Conservation (phyloP, 441 rosid species). For the Syzygium syzygioides region DNA sequence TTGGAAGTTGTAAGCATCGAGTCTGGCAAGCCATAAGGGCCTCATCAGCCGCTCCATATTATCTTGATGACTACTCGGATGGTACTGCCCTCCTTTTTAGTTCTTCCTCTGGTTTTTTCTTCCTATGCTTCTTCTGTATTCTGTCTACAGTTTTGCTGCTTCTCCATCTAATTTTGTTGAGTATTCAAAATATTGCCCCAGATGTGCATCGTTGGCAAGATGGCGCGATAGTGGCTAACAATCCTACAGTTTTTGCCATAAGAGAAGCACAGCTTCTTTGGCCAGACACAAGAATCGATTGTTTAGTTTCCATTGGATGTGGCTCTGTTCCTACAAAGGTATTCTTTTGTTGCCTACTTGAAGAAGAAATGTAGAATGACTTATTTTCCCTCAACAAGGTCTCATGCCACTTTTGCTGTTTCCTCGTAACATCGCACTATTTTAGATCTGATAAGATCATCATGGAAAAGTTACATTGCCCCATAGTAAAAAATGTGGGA, state of each 20-base stretch:
- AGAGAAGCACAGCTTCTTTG: slow-evolving; percentile 99
- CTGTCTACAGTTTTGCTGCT: background rate
- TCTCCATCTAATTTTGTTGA: background rate
- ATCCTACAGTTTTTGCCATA: slow-evolving; percentile 86
- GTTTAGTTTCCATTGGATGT: slow-evolving; percentile 92
- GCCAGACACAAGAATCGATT: slow-evolving; percentile 97
- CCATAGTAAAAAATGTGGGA: background rate
- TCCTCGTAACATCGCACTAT: background rate
- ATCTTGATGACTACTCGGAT: slow-evolving; percentile 95
- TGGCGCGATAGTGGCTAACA: slow-evolving; percentile 98
- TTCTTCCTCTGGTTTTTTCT: slow-evolving; percentile 1
- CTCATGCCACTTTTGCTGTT: background rate
- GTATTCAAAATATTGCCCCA: slow-evolving; percentile 6
- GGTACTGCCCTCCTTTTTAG: slow-evolving; percentile 38
- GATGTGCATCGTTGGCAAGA: slow-evolving; percentile 97
- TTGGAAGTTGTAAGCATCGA: slow-evolving; percentile 93
- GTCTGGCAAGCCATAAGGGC: slow-evolving; percentile 99
- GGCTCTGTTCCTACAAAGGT: slow-evolving; percentile 98
- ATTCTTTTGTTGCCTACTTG: background rate
- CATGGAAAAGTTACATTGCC: background rate
- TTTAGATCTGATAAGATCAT: background rate
- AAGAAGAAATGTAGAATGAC: background rate
- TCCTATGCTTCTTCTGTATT: background rate
- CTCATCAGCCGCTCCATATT: slow-evolving; percentile 98
- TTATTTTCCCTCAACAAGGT: background rate